phyloP scores from a whole-genome alignment of 345 rosid genomes.

The Pistacia atlantica region DNA sequence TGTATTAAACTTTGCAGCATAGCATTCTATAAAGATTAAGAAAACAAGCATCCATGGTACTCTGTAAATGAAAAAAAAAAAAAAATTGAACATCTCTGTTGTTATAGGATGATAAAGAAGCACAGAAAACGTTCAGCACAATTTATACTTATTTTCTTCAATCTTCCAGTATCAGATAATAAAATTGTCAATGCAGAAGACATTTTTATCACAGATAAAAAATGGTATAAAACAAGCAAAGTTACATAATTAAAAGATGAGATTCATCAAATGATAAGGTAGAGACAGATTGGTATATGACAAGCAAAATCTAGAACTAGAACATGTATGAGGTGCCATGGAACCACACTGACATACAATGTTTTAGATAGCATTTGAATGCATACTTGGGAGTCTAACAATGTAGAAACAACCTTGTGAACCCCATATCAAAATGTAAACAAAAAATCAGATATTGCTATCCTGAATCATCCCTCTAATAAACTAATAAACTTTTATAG shows the following conservation, averaged over 20 bases:
- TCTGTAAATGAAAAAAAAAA: background rate
- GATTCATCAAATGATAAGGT: background rate
- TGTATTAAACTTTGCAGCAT: background rate
- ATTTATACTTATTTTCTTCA: background rate
- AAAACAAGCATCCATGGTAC: background rate
- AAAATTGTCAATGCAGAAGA: background rate
- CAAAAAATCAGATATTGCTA: background rate
- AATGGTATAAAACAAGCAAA: background rate
- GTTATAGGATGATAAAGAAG: constrained; percentile 1
- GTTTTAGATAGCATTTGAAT: background rate
- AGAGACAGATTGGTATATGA: background rate
- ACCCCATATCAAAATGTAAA: background rate
- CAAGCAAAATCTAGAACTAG: background rate
- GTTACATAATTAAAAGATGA: background rate
- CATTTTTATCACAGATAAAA: background rate
- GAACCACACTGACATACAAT: background rate
- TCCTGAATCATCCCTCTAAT: background rate
- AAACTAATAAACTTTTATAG: background rate
- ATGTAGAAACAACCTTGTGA: background rate
- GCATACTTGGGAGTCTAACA: background rate
- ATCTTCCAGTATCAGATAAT: background rate
- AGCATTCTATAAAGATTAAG: background rate
- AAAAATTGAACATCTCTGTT: background rate
- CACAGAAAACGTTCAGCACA: background rate
- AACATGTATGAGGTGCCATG: background rate